These are phyloP conservation scores for Jasminum sambac DNA, from an alignment of 257 asterid genomes.

Conservation along the genomic window DNA sequence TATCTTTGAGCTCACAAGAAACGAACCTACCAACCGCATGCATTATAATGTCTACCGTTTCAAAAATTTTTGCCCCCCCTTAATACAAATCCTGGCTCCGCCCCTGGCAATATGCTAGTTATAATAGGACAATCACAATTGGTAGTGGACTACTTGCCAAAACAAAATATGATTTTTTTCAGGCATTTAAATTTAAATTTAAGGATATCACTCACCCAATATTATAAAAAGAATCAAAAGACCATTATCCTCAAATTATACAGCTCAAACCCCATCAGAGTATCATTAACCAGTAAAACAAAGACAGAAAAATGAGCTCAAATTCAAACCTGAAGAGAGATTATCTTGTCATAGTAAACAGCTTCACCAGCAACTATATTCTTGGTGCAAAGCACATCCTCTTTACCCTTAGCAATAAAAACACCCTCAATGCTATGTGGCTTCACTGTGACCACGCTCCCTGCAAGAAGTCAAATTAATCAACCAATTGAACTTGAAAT, in stretches of 20 bases:
- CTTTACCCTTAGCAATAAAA: too few species aligned
- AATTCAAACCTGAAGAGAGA: constrained; percentile 75
- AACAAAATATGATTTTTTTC: not conserved
- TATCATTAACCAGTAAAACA: not conserved
- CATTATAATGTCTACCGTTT: too few species aligned
- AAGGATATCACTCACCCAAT: too few species aligned
- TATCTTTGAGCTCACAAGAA: too few species aligned
- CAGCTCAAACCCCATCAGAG: not conserved
- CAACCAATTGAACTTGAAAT: not conserved
- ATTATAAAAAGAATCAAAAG: not conserved
- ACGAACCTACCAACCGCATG: too few species aligned
- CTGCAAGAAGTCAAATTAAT: constrained; percentile 23
- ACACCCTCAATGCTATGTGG: constrained; percentile 91
- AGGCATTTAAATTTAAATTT: too few species aligned
- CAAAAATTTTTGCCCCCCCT: too few species aligned
- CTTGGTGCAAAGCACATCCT: too few species aligned
- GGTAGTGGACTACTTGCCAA: not conserved
- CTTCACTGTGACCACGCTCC: constrained; percentile 74
- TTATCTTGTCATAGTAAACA: constrained; percentile 81
- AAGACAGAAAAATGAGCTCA: not conserved
- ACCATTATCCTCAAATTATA: not conserved
- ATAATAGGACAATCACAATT: not conserved
- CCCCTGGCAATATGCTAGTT: not conserved
- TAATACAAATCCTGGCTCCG: too few species aligned
- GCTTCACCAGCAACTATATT: constrained; percentile 96